A percentile compares a stretch with the other conserved stretches of the same genome.
Conservation (phyloP, 1,139 yeast genomes). For the Debaryomyces udenii region DNA sequence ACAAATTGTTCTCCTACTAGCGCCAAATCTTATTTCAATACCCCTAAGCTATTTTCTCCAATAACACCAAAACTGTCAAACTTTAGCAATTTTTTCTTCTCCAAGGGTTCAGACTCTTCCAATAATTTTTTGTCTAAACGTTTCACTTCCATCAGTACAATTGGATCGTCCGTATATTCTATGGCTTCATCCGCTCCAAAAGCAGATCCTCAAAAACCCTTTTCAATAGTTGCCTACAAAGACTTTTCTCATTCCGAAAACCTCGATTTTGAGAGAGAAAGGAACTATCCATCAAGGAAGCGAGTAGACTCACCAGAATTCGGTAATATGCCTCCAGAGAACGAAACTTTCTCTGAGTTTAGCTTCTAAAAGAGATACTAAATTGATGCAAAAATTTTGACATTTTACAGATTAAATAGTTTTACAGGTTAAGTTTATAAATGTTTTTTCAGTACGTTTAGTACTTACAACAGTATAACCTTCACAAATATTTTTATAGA, state of each 20-base stretch:
- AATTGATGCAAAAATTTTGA: background rate
- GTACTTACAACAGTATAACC: background rate
- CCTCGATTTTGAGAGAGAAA: too few relatives aligned
- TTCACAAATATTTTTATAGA: background rate
- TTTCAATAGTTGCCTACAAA: background rate
- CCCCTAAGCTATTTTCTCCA: slow-evolving; percentile 2
- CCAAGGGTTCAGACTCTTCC: background rate
- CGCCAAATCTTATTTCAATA: slow-evolving; percentile 1
- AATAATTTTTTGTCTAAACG: background rate
- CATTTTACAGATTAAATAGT: background rate
- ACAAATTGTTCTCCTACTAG: slow-evolving; percentile 5
- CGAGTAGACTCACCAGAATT: too few relatives aligned
- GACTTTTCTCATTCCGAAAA: background rate
- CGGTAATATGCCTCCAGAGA: background rate
- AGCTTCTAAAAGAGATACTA: background rate
- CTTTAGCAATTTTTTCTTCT: background rate
- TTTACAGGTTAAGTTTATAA: background rate
- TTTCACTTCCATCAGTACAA: slow-evolving; percentile 2
- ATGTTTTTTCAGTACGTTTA: background rate
- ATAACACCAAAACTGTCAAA: slow-evolving; percentile 1
- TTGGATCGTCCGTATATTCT: slow-evolving; percentile 2
- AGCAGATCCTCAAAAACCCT: too few relatives aligned
- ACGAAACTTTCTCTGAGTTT: slow-evolving; percentile 8
- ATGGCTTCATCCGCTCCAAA: background rate
- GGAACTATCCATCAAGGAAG: too few relatives aligned